Evolutionary conservation across 1,284 basidiomycete species (phyloP), one percentile per base, ranked within the genome.

Genomic region (Cutaneotrichosporon dermatis): DNA sequence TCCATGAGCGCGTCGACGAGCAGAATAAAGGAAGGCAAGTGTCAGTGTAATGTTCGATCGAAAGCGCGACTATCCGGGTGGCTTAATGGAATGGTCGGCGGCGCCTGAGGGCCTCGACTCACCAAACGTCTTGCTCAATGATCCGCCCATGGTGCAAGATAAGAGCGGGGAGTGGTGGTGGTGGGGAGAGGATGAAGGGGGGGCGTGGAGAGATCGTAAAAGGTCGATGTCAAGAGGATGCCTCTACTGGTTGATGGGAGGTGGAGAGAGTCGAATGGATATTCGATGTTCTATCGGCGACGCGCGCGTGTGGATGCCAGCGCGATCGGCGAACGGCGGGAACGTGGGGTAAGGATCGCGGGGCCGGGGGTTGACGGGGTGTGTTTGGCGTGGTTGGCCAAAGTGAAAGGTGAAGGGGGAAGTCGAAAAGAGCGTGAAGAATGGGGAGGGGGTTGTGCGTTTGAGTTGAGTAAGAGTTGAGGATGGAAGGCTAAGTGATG

Each of bases 141-240:
- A 79, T 53, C 77, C 80, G 59, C 82, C 81, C 82, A 83, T 82
- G 42, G 55, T 68, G 57, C 3, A 44, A 25, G 52, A 15, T 44
- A 42, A 25, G 44, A 25, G 51, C 2, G 51, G 59, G 16, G 39
- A 49, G 25, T 25, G 48, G 52, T n/a, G 52, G 55, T 8, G 41
- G 7, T 4, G 40, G 15, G 39, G 54, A 15, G 13, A 39, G 39
- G 11, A 35, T 25, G 25, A 25, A 25, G 25, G 37, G 25, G 3
- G 37, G 15, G 51, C 40, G 51, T 42, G 16, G 33, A 35, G 40
- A 12, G 46, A 33, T 25, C 46, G 16, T 33, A 9, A n/a, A 16
- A 25, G 25, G 43, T 13, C 13, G 43, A 16, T 13, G 37, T 51
- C 49, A 40, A 51, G 49, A 51, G 36, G 7, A 44, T 8, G 10